Evolutionary conservation across 352 stramenopile species (phyloP), one percentile per base, ranked within the genome.

Genomic region (Phytophthora cactorum): DNA sequence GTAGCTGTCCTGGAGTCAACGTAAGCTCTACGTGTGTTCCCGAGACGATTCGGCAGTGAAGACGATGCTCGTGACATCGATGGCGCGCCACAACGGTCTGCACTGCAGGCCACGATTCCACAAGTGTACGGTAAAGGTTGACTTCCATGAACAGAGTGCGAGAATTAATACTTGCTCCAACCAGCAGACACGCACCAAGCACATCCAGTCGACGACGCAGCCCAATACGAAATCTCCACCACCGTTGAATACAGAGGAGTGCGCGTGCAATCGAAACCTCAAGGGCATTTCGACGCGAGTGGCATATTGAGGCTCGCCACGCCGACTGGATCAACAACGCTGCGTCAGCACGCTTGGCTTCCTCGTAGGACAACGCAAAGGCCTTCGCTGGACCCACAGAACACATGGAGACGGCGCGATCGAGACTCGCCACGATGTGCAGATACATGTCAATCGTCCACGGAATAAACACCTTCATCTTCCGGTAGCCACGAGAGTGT

Each of bases 401-500:
- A 54, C 55, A 77, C 59, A 74, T 77, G n/a, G 65, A 63, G 27
- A 72, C 66, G 0, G 70, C 70, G 9, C 66, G 66, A 52, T 68
- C 66, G 1, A 78, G 70, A 46, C 69, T 74, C 4, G 78, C 52
- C 54, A 87, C 76, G 36, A 93, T 74, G 41, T 89, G 81, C 63
- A 90, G 39, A 39, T 91, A 89, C 84, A 93, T 93, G 52, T 91
- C 84, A 55, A 93, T 83, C 10, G 81, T 93, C 79, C 79, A 91
- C 2, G 82, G 82, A 28, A 93, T 73, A 27, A 93, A 86, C 41
- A 88, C 84, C 25, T 64, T 76, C 71, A 93, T 88, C 38, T 76
- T 79, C 5, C 45, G 38, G 59, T 93, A 93, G 28, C 51, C 38
- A 11, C 29, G 17, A 7, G 12, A 61, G 4, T 38, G 15, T 52